Evolutionary conservation across 805 yeast species (phyloP).

Genomic region (Pichia exigua): DNA sequence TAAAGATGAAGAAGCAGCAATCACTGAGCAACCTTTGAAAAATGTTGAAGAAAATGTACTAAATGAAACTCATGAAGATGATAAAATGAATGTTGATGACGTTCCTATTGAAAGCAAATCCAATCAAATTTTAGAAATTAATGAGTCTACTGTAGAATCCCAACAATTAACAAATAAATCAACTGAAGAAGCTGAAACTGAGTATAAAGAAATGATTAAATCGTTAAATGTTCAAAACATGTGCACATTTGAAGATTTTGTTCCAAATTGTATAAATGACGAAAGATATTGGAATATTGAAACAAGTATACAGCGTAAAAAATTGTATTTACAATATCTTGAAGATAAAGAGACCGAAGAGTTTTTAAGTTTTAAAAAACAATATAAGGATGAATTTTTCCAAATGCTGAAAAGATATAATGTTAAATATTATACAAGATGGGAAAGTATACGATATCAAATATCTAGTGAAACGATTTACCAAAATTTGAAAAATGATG

Average conservation of each 20-base stretch:
- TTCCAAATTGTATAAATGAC: constrained; percentile 48
- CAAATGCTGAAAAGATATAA: constrained; percentile 37
- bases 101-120: neutral
- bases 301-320: constrained; percentile 54
- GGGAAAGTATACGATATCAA: constrained; percentile 34
- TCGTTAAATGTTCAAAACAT: constrained; percentile 56
- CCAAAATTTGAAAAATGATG: constrained; percentile 35
- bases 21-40: neutral
- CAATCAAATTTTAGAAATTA: neutral
- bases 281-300: constrained; percentile 61
- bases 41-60: neutral
- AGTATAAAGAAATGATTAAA: constrained; percentile 45
- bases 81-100: neutral
- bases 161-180: constrained; percentile 1
- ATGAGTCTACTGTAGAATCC: neutral
- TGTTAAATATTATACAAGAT: constrained; percentile 50
- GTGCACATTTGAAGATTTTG: constrained; percentile 67
- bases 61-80: neutral
- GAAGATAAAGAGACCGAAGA: constrained; percentile 43
- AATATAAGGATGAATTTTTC: constrained; percentile 47
- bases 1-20: neutral
- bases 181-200: constrained; percentile 6
- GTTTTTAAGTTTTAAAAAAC: constrained; percentile 44
- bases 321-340: constrained; percentile 58
- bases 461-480: constrained; percentile 52